Evolutionary conservation across 176 grass and related monocot species (phyloP), one percentile per base, ranked within the genome.

Genomic region (Oryza glaberrima): DNA sequence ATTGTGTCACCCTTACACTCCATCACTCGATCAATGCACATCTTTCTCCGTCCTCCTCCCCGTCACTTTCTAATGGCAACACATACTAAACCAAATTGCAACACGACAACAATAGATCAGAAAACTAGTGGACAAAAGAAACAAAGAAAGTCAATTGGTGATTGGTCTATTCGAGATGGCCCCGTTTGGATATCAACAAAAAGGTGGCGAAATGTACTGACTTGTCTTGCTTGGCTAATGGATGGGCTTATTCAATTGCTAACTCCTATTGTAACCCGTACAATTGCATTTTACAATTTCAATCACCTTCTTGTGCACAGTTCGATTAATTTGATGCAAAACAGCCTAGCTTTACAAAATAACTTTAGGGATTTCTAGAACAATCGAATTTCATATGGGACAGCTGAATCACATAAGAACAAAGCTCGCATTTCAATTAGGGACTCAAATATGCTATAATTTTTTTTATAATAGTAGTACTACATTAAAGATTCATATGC

Each of bases 1-100:
- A 52, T 15, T 1, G 51, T 52, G 49, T 5, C 49, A 52, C 49
- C 49, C 49, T 52, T 1, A 5, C 35, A 9, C 35, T 0, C 3
- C 65, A 34, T 47, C 81, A n/a, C 67, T 47, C 30, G 30, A 32
- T 32, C 81, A n/a, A 48, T 43, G n/a, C 34, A 81, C 67, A 6
- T 40, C 30, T 70, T 9, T 54, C 11, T 25, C 3, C 6, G 26
- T 36, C 45, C 17, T 25, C 34, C 30, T 70, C 79, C 51, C 36
- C 5, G 2, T 71, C 66, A 25, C 49, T n/a, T 6, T 64, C 83
- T 66, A 72, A 72, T 4, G 38, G 52, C 51, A 72, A 36, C 25
- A 72, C 78, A 85, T 79, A 40, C 67, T 23, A 9, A 36, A 67
- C 36, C 83, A 79, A 72, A n/a, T 78, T 15, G 40, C 75, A 85